Evolutionary conservation across 495 filamentous ascomycete species (phyloP), one percentile per base, ranked within the genome.

Genomic region (Cercophora newfieldiana): DNA sequence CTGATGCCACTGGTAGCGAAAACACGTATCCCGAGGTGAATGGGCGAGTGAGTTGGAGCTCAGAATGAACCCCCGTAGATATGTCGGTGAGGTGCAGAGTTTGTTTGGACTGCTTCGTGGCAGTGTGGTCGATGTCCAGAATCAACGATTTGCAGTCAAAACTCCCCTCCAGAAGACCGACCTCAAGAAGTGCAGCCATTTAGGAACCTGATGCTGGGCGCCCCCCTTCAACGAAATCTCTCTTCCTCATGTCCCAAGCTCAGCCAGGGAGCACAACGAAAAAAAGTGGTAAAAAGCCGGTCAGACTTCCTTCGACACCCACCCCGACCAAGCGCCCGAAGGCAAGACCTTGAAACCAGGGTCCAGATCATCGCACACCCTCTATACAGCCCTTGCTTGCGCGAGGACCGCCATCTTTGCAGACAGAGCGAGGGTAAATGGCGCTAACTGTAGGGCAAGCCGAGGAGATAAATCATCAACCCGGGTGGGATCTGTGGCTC

Each of bases 351-450:
- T 68, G 68, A 70, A 74, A 75, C 63, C 83, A 70, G 83, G 85
- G 83, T 84, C 73, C 83, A 85, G 85, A 86, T 87, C 85, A 86
- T 87, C 81, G 83, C 80, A 24, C 83, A 85, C 84, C 83, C 81
- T 82, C 81, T 84, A 81, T 83, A 85, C 82, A 81, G 75, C 72
- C 68, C 19, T 59, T 47, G 63, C 66, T 51, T 68, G 66, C 70
- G 69, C 64, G 48, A 28, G 21, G 58, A 73, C 78, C 79, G 81
- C 81, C 81, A 71, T 74, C 80, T 77, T 83, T 80, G 75, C 81
- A 75, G 79, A 74, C 77, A 83, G 79, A 62, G 48, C 80, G 80
- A 84, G 74, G 82, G 37, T 78, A 78, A 78, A 44, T 8, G 68
- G 61, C 61, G 65, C 81, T 87, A 84, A 87, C 85, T 85, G 83